A percentile compares a stretch with the other conserved stretches of the same genome.
Conservation (phyloP, 1,139 yeast genomes). For the Lodderomyces beijingensis region DNA sequence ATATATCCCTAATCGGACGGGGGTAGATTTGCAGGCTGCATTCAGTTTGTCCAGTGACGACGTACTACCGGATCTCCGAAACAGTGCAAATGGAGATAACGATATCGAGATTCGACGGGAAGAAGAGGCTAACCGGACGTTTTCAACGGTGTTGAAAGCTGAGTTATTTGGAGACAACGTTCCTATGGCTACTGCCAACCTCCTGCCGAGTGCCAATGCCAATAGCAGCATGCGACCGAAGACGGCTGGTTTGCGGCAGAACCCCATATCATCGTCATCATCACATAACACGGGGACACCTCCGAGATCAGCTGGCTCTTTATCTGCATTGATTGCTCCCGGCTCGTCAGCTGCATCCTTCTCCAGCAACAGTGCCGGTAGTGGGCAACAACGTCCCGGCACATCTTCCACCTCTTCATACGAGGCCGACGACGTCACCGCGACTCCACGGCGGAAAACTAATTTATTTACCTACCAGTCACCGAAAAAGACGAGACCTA, state of each 20-base stretch:
- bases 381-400: conserved; percentile 1
- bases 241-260: background rate
- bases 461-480: conserved; percentile 70
- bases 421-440: conserved; percentile 20
- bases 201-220: conserved; percentile 12
- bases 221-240: conserved; percentile 7
- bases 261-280: conserved; percentile 4
- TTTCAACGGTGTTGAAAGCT: conserved; percentile 78
- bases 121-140: conserved; percentile 83
- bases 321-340: conserved; percentile 7
- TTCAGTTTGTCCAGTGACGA: conserved; percentile 58
- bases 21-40: conserved; percentile 86
- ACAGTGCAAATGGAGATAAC: conserved; percentile 32
- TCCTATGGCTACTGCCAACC: conserved; percentile 48
- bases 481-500: conserved; percentile 59
- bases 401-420: conserved; percentile 6
- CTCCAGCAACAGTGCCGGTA: conserved; percentile 1
- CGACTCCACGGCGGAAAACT: conserved; percentile 53
- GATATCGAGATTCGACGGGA: conserved; percentile 67
- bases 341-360: conserved; percentile 8
- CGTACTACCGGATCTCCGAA: conserved; percentile 33
- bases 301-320: conserved; percentile 8
- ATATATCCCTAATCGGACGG: conserved; percentile 81
- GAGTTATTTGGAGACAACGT: conserved; percentile 89
- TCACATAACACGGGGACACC: conserved; percentile 6